Conservation (phyloP, 192 early-diverging fungal genomes). For the Linnemannia hyalina region DNA sequence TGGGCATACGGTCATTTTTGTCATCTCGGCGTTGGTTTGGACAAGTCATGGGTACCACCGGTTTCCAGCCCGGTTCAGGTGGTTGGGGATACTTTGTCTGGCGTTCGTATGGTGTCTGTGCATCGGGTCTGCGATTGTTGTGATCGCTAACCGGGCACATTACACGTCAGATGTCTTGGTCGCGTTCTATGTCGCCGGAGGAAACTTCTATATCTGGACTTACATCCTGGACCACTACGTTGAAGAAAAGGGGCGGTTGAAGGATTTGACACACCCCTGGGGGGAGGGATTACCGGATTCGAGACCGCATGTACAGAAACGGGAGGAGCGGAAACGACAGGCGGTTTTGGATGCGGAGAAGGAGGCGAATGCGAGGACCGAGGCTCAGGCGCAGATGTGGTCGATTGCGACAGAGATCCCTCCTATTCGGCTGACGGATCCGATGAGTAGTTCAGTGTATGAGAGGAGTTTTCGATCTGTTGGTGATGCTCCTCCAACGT, state of each 20-base stretch:
- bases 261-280: constrained; percentile 43
- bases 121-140: constrained; percentile 68
- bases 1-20: constrained; percentile 75
- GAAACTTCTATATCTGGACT: constrained; percentile 64
- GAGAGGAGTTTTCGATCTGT: constrained; percentile 1
- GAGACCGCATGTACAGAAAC: constrained; percentile 17
- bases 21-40: constrained; percentile 71
- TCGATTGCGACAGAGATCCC: constrained; percentile 23
- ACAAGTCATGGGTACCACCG: constrained; percentile 64
- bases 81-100: constrained; percentile 57
- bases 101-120: constrained; percentile 62
- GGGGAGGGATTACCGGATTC: constrained; percentile 37
- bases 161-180: constrained; percentile 74
- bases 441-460: not conserved
- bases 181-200: constrained; percentile 71
- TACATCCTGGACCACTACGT: constrained; percentile 44
- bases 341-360: constrained; percentile 17
- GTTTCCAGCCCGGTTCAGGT: constrained; percentile 30
- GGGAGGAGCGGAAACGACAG: constrained; percentile 1
- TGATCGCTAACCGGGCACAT: constrained; percentile 75
- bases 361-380: not conserved
- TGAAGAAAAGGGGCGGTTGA: constrained; percentile 33
- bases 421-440: not conserved
- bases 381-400: constrained; percentile 13
- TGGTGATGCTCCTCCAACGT: not conserved